These are phyloP conservation scores for Rhynchospora breviuscula DNA, from an alignment of 176 grass and related monocot genomes.

Conservation along the genomic window DNA sequence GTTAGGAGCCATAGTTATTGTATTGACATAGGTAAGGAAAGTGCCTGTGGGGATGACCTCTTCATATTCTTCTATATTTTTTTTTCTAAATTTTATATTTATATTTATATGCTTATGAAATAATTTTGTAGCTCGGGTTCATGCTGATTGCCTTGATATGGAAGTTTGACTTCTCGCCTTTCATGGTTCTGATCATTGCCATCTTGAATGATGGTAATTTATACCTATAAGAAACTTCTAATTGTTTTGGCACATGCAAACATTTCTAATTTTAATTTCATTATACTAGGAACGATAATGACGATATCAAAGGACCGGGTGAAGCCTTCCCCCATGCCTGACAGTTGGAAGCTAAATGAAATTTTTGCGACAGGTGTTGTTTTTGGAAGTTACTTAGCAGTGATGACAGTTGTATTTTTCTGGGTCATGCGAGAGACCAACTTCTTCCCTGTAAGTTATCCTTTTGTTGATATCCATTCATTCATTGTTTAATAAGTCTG, in stretches of 20 bases:
- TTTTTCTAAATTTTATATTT: background rate
- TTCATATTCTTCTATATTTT: background rate
- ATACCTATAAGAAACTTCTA: background rate
- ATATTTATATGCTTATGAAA: background rate
- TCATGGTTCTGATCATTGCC: slow-evolving; percentile 97
- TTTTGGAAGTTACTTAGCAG: slow-evolving; percentile 67
- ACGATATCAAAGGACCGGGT: slow-evolving; percentile 96
- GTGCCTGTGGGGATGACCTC: background rate
- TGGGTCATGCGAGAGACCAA: slow-evolving; percentile 79
- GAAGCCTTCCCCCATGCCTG: slow-evolving; percentile 78
- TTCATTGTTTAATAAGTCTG: background rate
- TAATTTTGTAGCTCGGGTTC: slow-evolving; percentile 66
- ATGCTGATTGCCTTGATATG: slow-evolving; percentile 95
- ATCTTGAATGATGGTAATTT: slow-evolving; percentile 90
- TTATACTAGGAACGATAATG: slow-evolving; percentile 79
- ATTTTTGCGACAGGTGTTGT: slow-evolving; percentile 92
- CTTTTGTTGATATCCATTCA: background rate
- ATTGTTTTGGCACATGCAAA: background rate
- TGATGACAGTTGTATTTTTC: slow-evolving; percentile 97
- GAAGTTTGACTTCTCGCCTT: slow-evolving; percentile 96
- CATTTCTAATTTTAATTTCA: background rate
- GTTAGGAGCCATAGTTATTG: background rate
- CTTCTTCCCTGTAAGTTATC: slow-evolving; percentile 60
- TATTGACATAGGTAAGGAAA: background rate
- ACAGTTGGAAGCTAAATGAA: slow-evolving; percentile 95